phyloP scores from a whole-genome alignment of 108 stramenopile genomes.

The Pseudonitzschia multiseries region DNA sequence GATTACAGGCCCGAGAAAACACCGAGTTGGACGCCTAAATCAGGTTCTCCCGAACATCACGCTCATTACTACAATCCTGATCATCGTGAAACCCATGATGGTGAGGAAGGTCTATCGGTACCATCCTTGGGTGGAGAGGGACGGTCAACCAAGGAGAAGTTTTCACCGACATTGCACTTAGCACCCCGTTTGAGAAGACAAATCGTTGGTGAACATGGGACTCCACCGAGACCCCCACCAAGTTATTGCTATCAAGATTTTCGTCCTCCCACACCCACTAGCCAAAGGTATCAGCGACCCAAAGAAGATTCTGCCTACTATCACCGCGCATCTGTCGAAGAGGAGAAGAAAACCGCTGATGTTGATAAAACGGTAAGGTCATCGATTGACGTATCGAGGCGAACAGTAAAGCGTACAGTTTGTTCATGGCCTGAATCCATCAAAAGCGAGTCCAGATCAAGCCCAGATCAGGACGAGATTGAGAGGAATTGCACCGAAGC shows the following conservation, averaged over 20 bases:
- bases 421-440: not conserved
- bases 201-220: slow-evolving; percentile 1
- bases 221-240: slow-evolving; percentile 6
- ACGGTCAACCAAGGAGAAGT: slow-evolving; percentile 2
- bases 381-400: not conserved
- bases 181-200: not conserved
- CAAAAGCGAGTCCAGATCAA: not conserved
- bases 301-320: slow-evolving; percentile 1
- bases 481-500: not conserved
- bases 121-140: slow-evolving; percentile 30
- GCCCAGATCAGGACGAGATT: slow-evolving; percentile 3
- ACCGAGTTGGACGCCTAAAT: slow-evolving; percentile 10
- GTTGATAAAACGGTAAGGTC: not conserved
- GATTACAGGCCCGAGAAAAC: slow-evolving; percentile 2
- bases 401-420: not conserved
- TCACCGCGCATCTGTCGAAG: slow-evolving; percentile 4
- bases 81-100: slow-evolving; percentile 1
- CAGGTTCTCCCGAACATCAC: slow-evolving; percentile 8
- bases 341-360: slow-evolving; percentile 13
- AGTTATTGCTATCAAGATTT: slow-evolving; percentile 7
- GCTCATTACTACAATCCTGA: slow-evolving; percentile 8
- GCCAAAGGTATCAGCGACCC: not conserved
- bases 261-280: slow-evolving; percentile 9
- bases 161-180: slow-evolving; percentile 10
- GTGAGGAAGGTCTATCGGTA: slow-evolving; percentile 28